Conservation (phyloP, 2,329 filamentous ascomycete species). For the Mollisiaceae sp. region DNA sequence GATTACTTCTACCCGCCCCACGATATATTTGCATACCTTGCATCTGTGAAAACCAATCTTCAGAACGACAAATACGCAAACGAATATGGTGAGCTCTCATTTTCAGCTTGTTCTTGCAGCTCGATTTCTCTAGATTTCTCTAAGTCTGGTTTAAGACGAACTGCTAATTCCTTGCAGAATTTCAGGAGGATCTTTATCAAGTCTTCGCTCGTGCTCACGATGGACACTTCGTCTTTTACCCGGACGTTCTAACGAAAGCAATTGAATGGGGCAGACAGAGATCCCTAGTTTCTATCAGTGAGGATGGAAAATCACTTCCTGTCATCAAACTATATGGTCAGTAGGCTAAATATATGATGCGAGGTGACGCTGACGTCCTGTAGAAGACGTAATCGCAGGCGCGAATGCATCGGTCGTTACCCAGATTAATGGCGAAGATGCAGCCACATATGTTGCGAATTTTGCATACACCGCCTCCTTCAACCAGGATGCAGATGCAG, state of each 20-base stretch:
- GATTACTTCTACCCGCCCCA: conserved; percentile 54
- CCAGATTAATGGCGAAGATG: conserved; percentile 62
- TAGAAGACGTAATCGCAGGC: conserved; percentile 49
- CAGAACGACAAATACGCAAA: conserved; percentile 50
- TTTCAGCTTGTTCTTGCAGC: not conserved
- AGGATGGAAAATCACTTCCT: conserved; percentile 62
- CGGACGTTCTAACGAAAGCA: conserved; percentile 55
- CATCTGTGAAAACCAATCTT: conserved; percentile 51
- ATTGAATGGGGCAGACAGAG: conserved; percentile 56
- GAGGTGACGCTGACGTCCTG: conserved; percentile 8
- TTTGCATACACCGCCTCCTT: conserved; percentile 46
- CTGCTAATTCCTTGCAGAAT: conserved; percentile 25
- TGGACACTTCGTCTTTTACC: conserved; percentile 64
- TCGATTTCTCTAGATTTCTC: no score
- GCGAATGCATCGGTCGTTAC: conserved; percentile 53
- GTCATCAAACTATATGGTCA: conserved; percentile 58
- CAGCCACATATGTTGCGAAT: conserved; percentile 53
- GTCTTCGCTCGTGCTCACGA: conserved; percentile 63
- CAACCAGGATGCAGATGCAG: conserved; percentile 48
- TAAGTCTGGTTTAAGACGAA: not conserved
- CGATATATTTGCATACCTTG: conserved; percentile 54
- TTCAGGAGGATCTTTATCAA: conserved; percentile 53
- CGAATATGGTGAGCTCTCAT: conserved; percentile 49
- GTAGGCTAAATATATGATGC: conserved; percentile 18
- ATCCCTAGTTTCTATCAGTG: conserved; percentile 63